Conservation (phyloP, 257 asterid genomes). For the Eustoma russellianum region DNA sequence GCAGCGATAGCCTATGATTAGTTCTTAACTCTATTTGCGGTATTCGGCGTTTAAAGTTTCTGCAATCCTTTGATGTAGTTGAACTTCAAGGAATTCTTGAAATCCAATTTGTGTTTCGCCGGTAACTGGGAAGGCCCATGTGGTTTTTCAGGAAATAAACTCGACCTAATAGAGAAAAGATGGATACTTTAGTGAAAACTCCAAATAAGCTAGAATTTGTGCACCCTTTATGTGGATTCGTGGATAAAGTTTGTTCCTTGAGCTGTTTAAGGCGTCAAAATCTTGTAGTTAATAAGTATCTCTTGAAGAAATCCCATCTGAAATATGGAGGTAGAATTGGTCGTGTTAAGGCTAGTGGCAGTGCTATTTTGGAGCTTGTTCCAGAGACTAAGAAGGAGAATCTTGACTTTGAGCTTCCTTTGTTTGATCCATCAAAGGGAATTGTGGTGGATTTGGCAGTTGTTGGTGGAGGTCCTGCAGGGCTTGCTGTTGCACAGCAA, state of each 20-base stretch:
- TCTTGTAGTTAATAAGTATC: conserved; percentile 25
- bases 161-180: conserved; percentile 13
- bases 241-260: conserved; percentile 42
- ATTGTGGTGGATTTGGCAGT: conserved; percentile 77
- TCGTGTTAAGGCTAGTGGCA: conserved; percentile 43
- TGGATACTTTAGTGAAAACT: conserved; percentile 71
- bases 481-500: conserved; percentile 96
- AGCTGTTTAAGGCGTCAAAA: conserved; percentile 44
- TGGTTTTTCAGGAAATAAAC: conserved; percentile 13
- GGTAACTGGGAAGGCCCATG: conserved; percentile 10
- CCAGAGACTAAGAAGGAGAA: conserved; percentile 88
- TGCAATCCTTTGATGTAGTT: too few species aligned
- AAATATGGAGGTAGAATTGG: conserved; percentile 22
- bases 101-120: conserved; percentile 13
- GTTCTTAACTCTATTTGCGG: too few species aligned
- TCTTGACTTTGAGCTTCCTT: conserved; percentile 90
- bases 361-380: conserved; percentile 79
- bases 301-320: conserved; percentile 28
- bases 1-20: too few species aligned
- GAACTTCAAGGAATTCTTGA: conserved; percentile 9
- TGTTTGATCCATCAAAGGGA: conserved; percentile 66
- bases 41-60: too few species aligned
- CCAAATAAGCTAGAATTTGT: conserved; percentile 68
- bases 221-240: conserved; percentile 51
- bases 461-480: conserved; percentile 98